phyloP scores from a whole-genome alignment of 2,329 filamentous ascomycete genomes.

The Calonectria fujianensis region DNA sequence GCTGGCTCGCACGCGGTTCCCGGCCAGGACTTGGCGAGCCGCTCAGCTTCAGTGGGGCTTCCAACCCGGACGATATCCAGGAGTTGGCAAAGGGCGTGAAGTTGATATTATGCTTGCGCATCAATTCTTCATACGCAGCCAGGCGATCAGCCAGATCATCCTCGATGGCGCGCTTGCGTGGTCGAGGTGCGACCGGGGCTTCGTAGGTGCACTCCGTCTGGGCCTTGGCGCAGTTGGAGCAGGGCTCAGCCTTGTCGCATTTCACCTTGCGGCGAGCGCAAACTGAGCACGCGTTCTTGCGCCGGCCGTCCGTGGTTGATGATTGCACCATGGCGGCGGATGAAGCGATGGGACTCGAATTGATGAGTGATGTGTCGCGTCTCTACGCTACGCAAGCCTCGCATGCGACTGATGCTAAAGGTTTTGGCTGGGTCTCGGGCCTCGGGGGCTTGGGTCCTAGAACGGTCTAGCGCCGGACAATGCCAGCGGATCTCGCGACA shows the following conservation, averaged over 20 bases:
- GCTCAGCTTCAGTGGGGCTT: conserved; percentile 22
- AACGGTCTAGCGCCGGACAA: not conserved
- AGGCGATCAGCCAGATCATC: conserved; percentile 54
- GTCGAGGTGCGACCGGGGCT: conserved; percentile 43
- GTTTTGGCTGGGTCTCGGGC: not conserved
- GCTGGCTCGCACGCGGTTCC: not conserved
- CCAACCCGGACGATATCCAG: conserved; percentile 51
- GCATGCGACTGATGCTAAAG: not conserved
- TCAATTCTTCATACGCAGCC: conserved; percentile 54
- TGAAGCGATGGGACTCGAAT: not conserved
- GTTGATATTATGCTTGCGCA: conserved; percentile 54
- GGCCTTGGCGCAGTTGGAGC: conserved; percentile 66
- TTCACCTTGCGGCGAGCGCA: conserved; percentile 56
- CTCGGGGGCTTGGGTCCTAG: not conserved
- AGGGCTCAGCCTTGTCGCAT: conserved; percentile 64
- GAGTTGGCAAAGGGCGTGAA: conserved; percentile 46
- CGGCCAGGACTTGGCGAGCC: not conserved
- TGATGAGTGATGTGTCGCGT: not conserved
- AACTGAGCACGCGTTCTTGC: conserved; percentile 48
- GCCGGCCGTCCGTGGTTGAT: not conserved
- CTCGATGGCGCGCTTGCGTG: conserved; percentile 54
- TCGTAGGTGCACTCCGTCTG: conserved; percentile 53
- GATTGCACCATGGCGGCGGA: not conserved
- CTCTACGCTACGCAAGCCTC: too few species aligned
- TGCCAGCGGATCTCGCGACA: fast-evolving